Conservation (phyloP, 352 stramenopile species). For the Phytopythium litorale region DNA sequence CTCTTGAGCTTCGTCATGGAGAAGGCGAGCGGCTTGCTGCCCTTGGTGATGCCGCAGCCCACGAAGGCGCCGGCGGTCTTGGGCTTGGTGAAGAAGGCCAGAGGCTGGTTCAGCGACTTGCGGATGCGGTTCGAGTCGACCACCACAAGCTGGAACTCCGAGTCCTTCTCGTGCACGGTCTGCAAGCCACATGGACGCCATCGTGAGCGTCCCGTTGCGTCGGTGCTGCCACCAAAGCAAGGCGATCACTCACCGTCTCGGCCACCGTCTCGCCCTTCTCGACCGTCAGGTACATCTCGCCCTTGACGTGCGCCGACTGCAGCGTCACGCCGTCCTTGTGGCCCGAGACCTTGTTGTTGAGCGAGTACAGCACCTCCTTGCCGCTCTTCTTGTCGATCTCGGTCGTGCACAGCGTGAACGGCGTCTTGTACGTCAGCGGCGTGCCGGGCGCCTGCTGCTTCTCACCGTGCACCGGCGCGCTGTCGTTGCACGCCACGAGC, state of each 20-base stretch:
- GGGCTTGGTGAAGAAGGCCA: slow-evolving; percentile 41
- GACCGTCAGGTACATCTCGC: slow-evolving; percentile 67
- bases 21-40: slow-evolving; percentile 31
- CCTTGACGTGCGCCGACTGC: slow-evolving; percentile 45
- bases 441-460: slow-evolving; percentile 44
- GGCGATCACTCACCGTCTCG: slow-evolving; percentile 23
- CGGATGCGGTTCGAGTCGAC: slow-evolving; percentile 75
- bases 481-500: slow-evolving; percentile 1
- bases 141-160: slow-evolving; percentile 37
- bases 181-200: background rate
- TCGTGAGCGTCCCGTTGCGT: background rate
- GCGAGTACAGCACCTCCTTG: slow-evolving; percentile 41
- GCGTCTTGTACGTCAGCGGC: slow-evolving; percentile 56
- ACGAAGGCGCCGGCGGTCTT: slow-evolving; percentile 51
- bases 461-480: slow-evolving; percentile 37
- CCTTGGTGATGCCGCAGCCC: slow-evolving; percentile 36
- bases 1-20: slow-evolving; percentile 24
- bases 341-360: slow-evolving; percentile 73
- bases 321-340: slow-evolving; percentile 54
- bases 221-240: background rate
- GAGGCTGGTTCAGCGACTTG: slow-evolving; percentile 61
- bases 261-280: slow-evolving; percentile 49
- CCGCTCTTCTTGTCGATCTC: slow-evolving; percentile 17
- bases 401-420: slow-evolving; percentile 65
- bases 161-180: slow-evolving; percentile 43